A percentile compares a stretch with the other conserved stretches of the same genome.
Evolutionary conservation across 257 asterid species (phyloP).

Genomic region (Salvia hispanica): DNA sequence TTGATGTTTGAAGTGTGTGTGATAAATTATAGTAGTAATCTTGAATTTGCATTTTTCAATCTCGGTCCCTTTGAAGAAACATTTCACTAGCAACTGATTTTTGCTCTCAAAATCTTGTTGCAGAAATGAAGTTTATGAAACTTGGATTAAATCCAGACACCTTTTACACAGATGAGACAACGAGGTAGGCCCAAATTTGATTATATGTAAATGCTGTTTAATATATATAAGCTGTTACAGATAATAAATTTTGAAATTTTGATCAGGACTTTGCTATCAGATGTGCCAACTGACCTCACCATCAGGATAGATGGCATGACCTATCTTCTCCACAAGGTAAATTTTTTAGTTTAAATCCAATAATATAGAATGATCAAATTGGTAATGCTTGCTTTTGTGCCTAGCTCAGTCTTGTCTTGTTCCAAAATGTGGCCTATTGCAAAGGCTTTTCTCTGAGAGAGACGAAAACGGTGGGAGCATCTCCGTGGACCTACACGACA

Average conservation of each 20-base stretch:
- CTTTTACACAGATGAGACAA: constrained; percentile 57
- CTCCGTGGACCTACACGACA: constrained; percentile 49
- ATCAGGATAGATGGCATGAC: constrained; percentile 37
- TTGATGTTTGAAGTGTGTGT: too few species aligned
- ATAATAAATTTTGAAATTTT: constrained; percentile 1
- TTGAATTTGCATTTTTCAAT: neutral
- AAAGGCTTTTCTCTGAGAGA: constrained; percentile 39
- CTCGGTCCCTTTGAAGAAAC: neutral
- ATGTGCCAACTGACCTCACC: constrained; percentile 47
- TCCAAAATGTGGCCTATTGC: constrained; percentile 62
- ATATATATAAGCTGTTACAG: neutral
- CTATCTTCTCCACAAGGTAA: constrained; percentile 46
- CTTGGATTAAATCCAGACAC: constrained; percentile 71
- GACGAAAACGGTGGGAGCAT: constrained; percentile 22
- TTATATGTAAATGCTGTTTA: neutral
- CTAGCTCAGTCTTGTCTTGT: constrained; percentile 59
- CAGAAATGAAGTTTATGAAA: constrained; percentile 70
- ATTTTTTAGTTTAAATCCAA: neutral
- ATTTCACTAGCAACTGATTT: neutral
- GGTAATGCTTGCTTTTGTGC: constrained; percentile 14
- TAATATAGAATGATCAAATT: neutral
- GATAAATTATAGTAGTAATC: too few species aligned
- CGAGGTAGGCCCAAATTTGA: constrained; percentile 41
- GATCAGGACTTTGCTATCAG: constrained; percentile 46
- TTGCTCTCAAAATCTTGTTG: neutral